These are phyloP conservation scores for Dovyalis caffra DNA, from an alignment of 345 rosid species.

Conservation along the genomic window DNA sequence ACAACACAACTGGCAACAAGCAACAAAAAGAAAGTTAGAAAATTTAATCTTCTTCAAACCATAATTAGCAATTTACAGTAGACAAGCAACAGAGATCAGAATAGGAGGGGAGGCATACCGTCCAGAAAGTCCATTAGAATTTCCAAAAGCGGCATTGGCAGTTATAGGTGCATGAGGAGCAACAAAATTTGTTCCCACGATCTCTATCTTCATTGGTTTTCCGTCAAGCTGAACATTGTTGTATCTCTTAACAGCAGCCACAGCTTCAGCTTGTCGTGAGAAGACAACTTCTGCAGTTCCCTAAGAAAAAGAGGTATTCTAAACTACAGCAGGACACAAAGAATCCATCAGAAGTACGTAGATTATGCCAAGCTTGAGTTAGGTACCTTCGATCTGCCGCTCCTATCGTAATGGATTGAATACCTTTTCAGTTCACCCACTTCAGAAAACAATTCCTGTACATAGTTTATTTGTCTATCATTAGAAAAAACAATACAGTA, in stretches of 20 bases:
- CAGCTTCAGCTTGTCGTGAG: conserved; percentile 69
- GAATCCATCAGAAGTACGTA: conserved; percentile 33
- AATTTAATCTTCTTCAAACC: neutral
- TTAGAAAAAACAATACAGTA: neutral
- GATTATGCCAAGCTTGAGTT: conserved; percentile 37
- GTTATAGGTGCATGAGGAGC: conserved; percentile 47
- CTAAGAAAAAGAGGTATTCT: conserved; percentile 49
- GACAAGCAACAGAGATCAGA: neutral
- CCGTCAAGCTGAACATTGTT: conserved; percentile 95
- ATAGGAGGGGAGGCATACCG: conserved; percentile 38
- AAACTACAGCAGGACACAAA: conserved; percentile 38
- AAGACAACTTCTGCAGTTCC: conserved; percentile 94
- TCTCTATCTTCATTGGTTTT: conserved; percentile 92
- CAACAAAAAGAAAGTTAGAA: neutral
- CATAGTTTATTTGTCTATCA: neutral
- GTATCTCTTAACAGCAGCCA: conserved; percentile 87
- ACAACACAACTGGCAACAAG: neutral
- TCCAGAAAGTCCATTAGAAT: conserved; percentile 48
- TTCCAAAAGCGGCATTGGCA: conserved; percentile 40
- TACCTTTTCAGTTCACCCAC: conserved; percentile 92
- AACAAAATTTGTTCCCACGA: conserved; percentile 65
- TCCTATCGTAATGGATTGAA: conserved; percentile 78
- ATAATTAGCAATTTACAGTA: neutral
- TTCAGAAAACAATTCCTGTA: conserved; percentile 82
- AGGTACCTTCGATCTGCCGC: conserved; percentile 96